Base-by-base conservation (phyloP, 352 stramenopile species). In the Phytopythium litorale region DNA sequence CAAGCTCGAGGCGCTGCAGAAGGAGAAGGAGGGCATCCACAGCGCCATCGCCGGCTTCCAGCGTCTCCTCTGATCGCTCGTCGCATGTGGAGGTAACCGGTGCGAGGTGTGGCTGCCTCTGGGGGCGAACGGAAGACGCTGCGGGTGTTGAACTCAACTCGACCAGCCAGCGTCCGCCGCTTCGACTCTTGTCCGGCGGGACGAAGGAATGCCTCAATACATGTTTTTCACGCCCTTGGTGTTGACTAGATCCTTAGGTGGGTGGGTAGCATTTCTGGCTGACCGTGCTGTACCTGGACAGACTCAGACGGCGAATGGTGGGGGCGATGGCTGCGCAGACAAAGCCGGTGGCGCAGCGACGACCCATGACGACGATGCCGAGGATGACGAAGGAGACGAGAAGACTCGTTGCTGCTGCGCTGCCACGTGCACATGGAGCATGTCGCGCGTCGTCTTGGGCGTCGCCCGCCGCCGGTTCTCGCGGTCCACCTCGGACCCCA, bases 21-120 rank as follows among this genome's bases (percentile, higher is more conserved):
- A 91, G 72, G 87, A 95, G 71, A 88, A 84, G 68, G 70, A 88
- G 21, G 80, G 81, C 38, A 93, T 95, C 54, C 68, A 87, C 63
- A 85, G 62, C 46, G 87, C 87, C 37, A 94, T 95, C 56, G 72
- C 62, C 2, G 84, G 83, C 23, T 95, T 95, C 70, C 77, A 89
- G 73, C 82, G 83, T 40, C 78, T 94, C 23, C 58, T 94, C 43
- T 92, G 79, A 74, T 46, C 28, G 25, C 28, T 7, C 21, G 46
- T 7, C 15, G 11, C 48, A 23, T 37, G 48, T 30, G 48, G 15
- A 2, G 48, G 19, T 19, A 19, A 21, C 21, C 21, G 13, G 6
- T 21, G 8, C 46, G 46, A 13, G 46, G 25, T 16, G 23, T 21
- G 37, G 46, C 0, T 21, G 23, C 32, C 13, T 53, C 23, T 35